phyloP scores from a whole-genome alignment of 164 flowering plant genomes.

The Paratinospora sagittata region DNA sequence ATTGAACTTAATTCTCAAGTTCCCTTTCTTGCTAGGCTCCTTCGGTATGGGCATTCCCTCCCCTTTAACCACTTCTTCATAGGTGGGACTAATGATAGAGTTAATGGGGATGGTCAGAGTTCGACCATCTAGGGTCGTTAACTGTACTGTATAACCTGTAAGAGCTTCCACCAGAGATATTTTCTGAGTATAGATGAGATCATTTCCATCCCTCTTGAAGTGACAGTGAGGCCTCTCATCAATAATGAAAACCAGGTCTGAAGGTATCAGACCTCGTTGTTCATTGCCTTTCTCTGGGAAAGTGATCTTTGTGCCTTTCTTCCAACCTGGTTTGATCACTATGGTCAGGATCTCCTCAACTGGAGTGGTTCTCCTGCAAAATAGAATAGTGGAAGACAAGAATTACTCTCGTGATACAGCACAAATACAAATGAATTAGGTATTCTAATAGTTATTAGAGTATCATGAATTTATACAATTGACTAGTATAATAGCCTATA shows the following conservation, averaged over 20 bases:
- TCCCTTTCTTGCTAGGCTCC: slow-evolving; percentile 73
- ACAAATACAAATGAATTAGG: background rate
- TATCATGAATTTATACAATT: background rate
- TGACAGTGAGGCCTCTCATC: slow-evolving; percentile 81
- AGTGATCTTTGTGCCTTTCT: slow-evolving; percentile 95
- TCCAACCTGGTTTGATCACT: slow-evolving; percentile 91
- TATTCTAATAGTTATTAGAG: too few relatives aligned
- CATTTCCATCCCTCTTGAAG: slow-evolving; percentile 87
- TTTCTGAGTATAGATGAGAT: slow-evolving; percentile 63
- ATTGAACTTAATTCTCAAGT: slow-evolving; percentile 77
- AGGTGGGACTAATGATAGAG: slow-evolving; percentile 50
- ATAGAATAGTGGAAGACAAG: background rate
- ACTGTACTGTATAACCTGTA: slow-evolving; percentile 69
- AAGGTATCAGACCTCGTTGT: slow-evolving; percentile 61
- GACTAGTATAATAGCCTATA: background rate
- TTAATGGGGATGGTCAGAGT: slow-evolving; percentile 51
- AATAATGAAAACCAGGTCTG: slow-evolving; percentile 80
- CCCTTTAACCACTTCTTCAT: slow-evolving; percentile 73
- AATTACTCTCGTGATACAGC: background rate
- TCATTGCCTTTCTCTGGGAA: slow-evolving; percentile 89
- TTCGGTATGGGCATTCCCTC: slow-evolving; percentile 95
- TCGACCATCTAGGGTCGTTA: slow-evolving; percentile 77
- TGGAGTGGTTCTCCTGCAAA: slow-evolving; percentile 55
- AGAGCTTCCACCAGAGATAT: slow-evolving; percentile 76
- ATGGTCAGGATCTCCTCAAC: slow-evolving; percentile 78